Evolutionary conservation across 1,284 basidiomycete genomes (phyloP), one percentile per base, ranked within the genome.

Genomic region (Puccinia polysora): DNA sequence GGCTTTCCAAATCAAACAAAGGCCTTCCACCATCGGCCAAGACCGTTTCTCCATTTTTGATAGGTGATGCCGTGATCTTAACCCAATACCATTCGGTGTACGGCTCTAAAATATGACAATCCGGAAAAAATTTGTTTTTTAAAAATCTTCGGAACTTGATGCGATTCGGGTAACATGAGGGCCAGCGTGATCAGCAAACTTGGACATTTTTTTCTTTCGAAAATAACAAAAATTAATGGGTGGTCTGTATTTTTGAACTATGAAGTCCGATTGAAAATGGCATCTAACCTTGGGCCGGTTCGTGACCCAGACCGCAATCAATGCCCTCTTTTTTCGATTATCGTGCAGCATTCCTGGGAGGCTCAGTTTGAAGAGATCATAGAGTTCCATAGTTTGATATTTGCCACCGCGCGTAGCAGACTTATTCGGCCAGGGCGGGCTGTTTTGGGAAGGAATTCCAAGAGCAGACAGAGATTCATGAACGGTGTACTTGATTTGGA

Each of bases 1-100:
- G 23, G 49, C 60, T 64, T 55, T 50, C 49, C 23, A 72, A 34
- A 34, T 72, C 50, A 55, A 72, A 72, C 28, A 72, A 55, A 12
- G 69, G 69, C 20, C 64, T 53, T 40, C 69, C 69, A 38, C 69
- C 69, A 32, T 58, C 50, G 25, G 18, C 18, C 12, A 72, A 53
- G 36, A 10, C 40, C 15, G 10, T 60, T 52, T 65, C 15, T 4
- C 25, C 49, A 7, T 63, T 40, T n/a, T 40, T 53, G 23, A 23
- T 58, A 25, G 69, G 60, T 2, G 69, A 72, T 47, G 36, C 60
- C 40, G 69, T 72, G 5, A 72, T 63, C 34, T 72, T 72, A 6
- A 72, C 60, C 69, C 69, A 72, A 45, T 72, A 72, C 69, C 69
- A 72, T 49, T 72, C 69, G 8, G 60, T 36, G 56, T 72, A 72